Conservation (phyloP, 495 filamentous ascomycete species). For the Cercophora samala region DNA sequence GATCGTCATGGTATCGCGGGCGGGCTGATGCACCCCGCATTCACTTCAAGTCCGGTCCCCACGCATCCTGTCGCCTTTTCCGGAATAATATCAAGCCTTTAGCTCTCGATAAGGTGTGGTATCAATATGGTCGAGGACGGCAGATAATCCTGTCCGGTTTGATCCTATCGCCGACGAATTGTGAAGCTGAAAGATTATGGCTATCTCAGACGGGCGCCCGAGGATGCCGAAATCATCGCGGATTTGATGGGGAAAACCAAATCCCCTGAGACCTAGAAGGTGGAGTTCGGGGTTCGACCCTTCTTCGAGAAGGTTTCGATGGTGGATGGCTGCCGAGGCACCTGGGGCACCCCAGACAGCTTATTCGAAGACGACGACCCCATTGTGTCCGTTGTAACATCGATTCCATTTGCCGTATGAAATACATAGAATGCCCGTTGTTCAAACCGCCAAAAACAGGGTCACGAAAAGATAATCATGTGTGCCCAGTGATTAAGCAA, state of each 20-base stretch:
- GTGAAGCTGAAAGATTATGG: neutral
- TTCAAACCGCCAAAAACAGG: neutral
- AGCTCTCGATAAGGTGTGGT: neutral
- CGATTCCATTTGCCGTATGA: neutral
- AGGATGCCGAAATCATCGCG: neutral
- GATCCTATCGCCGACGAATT: neutral
- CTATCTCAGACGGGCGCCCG: neutral
- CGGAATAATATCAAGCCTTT: slow-evolving; percentile 3
- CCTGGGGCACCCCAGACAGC: neutral
- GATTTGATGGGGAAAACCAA: neutral
- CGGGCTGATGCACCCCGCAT: slow-evolving; percentile 10
- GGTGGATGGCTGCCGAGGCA: neutral
- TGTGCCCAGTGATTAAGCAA: slow-evolving; percentile 2
- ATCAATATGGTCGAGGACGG: neutral
- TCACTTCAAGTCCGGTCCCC: neutral
- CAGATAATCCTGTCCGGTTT: neutral
- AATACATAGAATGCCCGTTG: neutral
- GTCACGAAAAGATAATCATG: slow-evolving; percentile 7
- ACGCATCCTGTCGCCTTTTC: slow-evolving; percentile 4
- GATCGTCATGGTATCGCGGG: slow-evolving; percentile 3
- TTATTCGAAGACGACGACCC: neutral
- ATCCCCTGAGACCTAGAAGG: neutral
- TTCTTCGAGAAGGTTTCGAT: slow-evolving; percentile 12
- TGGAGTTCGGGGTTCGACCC: neutral
- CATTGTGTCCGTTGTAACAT: neutral